Evolutionary conservation across 1,284 basidiomycete species (phyloP), one percentile per base, ranked within the genome.

Genomic region (Ustilago xerochloae): DNA sequence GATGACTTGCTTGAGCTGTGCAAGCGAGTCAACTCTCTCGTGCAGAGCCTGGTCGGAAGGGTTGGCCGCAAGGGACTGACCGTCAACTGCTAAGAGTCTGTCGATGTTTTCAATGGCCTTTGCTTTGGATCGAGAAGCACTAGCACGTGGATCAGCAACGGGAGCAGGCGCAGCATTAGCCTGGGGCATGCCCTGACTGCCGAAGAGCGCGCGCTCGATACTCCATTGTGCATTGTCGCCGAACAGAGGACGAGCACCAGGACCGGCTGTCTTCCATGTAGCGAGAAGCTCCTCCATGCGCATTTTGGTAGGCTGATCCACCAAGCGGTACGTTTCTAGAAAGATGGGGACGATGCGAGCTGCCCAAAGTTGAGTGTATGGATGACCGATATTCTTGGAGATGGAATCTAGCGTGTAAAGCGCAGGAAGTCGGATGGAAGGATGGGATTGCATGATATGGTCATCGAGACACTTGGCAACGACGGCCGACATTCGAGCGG

Each of bases 371-470:
- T 69, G 62, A 1, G 78, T 80, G 57, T 84, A 84, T 2, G 82
- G 82, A 22, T 66, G 63, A 16, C 82, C 81, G 18, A 83, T 72
- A 65, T 84, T 84, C 61, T 84, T 84, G 63, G 65, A 80, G 62
- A 99, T 94, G 16, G 95, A 95, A 83, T 99, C 97, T 81, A 99
- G 88, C 12, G 98, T 89, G 85, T 99, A 99, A 78, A 98, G 93
- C 0, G 92, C 89, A 0, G 97, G 96, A 5, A 99, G 88, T 85
- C 97, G 96, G 88, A 92, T 91, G 86, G 90, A 90, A 13, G 92
- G 90, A n/a, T 67, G 75, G 4, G 67, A 68, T 62, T 84, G 81
- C 75, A 92, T 88, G 60, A 98, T 93, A 75, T 97, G 94, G 29
- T 88, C 86, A 81, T 97, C 94, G 48, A 99, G 87, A 84, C 92